These are phyloP conservation scores for Leishmania tarentolae DNA, from an alignment of 208 protist genomes.

Conservation along the genomic window DNA sequence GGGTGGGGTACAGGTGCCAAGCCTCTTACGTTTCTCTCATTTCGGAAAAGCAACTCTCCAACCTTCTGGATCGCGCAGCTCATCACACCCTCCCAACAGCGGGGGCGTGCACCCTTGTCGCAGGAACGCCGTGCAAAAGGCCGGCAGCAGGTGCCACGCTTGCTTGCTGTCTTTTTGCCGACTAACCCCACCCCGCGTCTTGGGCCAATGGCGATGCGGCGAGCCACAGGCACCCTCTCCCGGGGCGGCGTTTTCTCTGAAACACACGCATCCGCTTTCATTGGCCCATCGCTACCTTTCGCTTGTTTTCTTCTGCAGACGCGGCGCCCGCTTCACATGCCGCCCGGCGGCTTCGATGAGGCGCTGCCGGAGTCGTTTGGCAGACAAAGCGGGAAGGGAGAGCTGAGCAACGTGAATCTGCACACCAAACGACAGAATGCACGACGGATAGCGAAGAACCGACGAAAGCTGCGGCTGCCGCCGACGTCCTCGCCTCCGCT, in stretches of 20 bases:
- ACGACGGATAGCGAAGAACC: slow-evolving; percentile 4
- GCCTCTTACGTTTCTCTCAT: background rate
- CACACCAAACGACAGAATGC: slow-evolving; percentile 22
- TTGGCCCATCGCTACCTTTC: background rate
- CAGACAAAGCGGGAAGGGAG: slow-evolving; percentile 41
- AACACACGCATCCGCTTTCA: background rate
- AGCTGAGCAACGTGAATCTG: slow-evolving; percentile 60
- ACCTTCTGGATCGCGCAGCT: background rate
- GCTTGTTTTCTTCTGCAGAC: background rate
- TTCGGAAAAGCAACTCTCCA: background rate
- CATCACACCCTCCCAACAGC: background rate
- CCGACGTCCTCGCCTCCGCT: background rate
- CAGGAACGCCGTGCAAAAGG: background rate
- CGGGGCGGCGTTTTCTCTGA: background rate
- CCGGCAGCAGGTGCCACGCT: background rate
- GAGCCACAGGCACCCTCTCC: background rate
- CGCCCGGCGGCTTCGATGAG: slow-evolving; percentile 60
- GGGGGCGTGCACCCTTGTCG: background rate
- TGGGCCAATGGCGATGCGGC: background rate
- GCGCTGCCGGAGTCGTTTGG: slow-evolving; percentile 57
- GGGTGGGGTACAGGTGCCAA: background rate
- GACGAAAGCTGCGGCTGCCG: slow-evolving; percentile 22
- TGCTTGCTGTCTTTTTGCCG: background rate
- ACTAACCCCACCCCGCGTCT: background rate
- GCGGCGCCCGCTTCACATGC: slow-evolving; percentile 39